Base-by-base conservation (phyloP, 2,329 filamentous ascomycete species). In the Pyrenochaeta sp. region DNA sequence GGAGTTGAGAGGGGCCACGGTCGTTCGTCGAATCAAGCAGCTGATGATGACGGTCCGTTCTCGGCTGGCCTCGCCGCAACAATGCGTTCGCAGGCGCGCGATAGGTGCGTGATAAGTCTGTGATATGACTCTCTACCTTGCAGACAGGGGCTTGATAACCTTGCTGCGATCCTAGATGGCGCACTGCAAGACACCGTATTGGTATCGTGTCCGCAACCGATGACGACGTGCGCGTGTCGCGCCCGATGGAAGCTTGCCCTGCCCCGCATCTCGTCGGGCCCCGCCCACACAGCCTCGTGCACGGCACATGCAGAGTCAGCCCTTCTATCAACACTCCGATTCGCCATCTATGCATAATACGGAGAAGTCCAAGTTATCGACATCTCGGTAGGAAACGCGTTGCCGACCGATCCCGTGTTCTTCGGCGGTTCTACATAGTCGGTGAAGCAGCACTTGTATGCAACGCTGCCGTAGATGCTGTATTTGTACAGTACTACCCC, bases 21-120 rank as follows among this genome's bases (percentile, higher is more conserved):
- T 58, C 54, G 53, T 47, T 40, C 50, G 52, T 64, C 68, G 64
- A 70, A 72, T 72, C 65, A 70, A 48, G 57, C 39, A 36, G 60
- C 58, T 27, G 53, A 32, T 67, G 63, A 72, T 73, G 66, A 71
- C 65, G 54, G 66, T 44, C 28, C 44, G 45, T 28, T 40, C 48
- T 63, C 62, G 58, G 58, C 57, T 60, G 52, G 50, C 58, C 50
- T 25, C 53, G 63, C 54, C 51, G 54, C 49, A 47, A 52, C 46
- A 40, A 49, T 54, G 44, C 53, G n/a, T 46, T 51, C 34, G 28
- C 45, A 27, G 24, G 45, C 32, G 25, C 53, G 36, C 47, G 39
- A 49, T 50, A 43, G 50, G 36, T 50, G 50, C 40, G 48, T 51
- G 39, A 46, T 36, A 10, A 13, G 10, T 13, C 19, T 13, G 52